Conservation (phyloP, 371 early-diverging fungal genomes). For the Parasitella parasitica region DNA sequence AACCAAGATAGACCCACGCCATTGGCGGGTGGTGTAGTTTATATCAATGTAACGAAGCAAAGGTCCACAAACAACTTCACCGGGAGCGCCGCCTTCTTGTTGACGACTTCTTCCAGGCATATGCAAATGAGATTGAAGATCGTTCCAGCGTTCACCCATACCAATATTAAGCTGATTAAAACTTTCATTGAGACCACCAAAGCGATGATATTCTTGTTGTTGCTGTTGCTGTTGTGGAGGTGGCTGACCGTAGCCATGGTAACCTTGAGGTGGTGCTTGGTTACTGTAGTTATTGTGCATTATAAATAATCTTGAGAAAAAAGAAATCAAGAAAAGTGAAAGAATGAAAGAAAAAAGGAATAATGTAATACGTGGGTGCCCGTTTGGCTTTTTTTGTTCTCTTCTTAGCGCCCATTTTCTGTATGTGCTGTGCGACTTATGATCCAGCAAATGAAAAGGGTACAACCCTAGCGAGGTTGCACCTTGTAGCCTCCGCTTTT, state of each 20-base stretch:
- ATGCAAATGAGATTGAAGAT: constrained; percentile 13
- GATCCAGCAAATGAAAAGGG: neutral
- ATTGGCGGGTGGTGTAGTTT: constrained; percentile 27
- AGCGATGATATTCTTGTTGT: neutral
- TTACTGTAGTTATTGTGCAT: constrained; percentile 1
- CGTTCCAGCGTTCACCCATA: constrained; percentile 6
- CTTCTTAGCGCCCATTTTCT: neutral
- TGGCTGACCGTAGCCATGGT: constrained; percentile 9
- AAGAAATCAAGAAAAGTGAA: no score
- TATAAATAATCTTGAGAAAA: neutral
- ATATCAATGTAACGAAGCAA: constrained; percentile 33
- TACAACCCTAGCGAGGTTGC: neutral
- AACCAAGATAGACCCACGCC: constrained; percentile 37
- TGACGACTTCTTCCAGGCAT: neutral
- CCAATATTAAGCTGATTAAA: constrained; percentile 13
- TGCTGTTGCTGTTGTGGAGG: neutral
- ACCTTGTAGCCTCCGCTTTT: neutral
- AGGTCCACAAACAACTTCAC: constrained; percentile 37
- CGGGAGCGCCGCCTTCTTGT: neutral
- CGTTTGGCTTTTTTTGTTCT: neutral
- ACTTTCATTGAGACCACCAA: neutral
- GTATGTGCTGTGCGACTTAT: neutral
- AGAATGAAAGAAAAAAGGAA: neutral
- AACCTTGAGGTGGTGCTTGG: neutral
- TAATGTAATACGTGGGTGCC: neutral